A percentile compares a stretch with the other conserved stretches of the same genome.
Evolutionary conservation across 352 stramenopile genomes (phyloP).

Genomic region (Pythium catenulatum): DNA sequence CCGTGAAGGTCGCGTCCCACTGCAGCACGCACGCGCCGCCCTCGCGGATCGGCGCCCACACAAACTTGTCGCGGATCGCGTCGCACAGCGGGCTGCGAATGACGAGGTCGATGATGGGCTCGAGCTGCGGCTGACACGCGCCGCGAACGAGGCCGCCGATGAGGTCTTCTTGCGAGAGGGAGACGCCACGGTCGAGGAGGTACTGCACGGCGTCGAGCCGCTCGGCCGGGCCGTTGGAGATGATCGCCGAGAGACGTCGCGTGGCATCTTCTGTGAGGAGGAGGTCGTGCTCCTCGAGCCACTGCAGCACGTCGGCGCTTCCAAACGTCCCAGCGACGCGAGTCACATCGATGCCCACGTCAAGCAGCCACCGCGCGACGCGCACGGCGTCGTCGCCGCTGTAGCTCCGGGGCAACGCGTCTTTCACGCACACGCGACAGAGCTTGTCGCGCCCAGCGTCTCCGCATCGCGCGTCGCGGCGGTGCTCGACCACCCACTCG

Average conservation of each 20-base stretch:
- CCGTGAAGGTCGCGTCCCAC: background rate
- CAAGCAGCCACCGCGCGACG: background rate
- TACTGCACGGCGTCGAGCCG: background rate
- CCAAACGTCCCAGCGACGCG: background rate
- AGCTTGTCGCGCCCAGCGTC: background rate
- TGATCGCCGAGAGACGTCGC: background rate
- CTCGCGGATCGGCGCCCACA: background rate
- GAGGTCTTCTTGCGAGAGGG: background rate
- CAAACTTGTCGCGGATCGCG: conserved; percentile 5
- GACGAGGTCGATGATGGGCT: background rate
- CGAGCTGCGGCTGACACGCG: background rate
- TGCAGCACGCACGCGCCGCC: conserved; percentile 3
- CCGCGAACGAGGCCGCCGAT: background rate
- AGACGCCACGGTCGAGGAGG: background rate
- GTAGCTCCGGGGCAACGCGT: background rate
- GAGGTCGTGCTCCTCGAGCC: background rate
- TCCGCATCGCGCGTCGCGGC: too few relatives aligned
- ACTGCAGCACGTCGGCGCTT: background rate
- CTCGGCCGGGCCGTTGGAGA: background rate
- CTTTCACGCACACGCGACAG: too few relatives aligned
- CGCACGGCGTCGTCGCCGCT: background rate
- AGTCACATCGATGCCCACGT: background rate
- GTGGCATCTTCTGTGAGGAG: background rate
- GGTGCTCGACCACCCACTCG: too few relatives aligned
- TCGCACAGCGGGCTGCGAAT: conserved; percentile 6